Evolutionary conservation across 2,329 filamentous ascomycete species (phyloP).

Genomic region (Ceratocystis albifundus): DNA sequence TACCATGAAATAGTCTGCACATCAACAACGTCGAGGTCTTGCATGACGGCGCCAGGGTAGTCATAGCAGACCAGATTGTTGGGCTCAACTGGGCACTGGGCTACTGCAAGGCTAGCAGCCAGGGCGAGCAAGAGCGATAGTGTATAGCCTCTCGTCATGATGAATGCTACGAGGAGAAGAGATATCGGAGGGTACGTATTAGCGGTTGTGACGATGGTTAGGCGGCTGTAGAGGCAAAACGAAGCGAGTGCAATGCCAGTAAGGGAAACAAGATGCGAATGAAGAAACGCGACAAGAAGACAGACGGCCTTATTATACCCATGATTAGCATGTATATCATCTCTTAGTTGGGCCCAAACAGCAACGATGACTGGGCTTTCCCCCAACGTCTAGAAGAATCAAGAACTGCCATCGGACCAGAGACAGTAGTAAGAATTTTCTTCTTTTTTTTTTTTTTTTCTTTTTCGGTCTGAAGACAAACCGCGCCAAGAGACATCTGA

Average conservation of each 20-base stretch:
- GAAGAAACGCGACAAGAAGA: not conserved
- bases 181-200: not conserved
- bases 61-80: slow-evolving; percentile 21
- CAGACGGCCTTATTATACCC: not conserved
- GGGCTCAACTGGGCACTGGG: slow-evolving; percentile 17
- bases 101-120: not conserved
- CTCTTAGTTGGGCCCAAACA: not conserved
- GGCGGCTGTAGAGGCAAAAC: not conserved
- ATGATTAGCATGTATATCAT: not conserved
- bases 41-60: slow-evolving; percentile 20
- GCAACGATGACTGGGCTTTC: not conserved
- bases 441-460: too few species aligned
- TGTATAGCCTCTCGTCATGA: slow-evolving; percentile 3
- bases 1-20: slow-evolving; percentile 22
- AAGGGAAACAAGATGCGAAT: not conserved
- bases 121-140: not conserved
- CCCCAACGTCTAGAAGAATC: not conserved
- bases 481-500: not conserved
- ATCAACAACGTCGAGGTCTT: slow-evolving; percentile 20
- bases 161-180: not conserved
- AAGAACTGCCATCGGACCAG: not conserved
- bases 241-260: not conserved
- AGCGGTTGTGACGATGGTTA: not conserved
- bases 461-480: not conserved
- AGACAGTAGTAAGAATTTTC: not conserved